Evolutionary conservation across 2,329 filamentous ascomycete genomes (phyloP), one percentile per base, ranked within the genome.

Genomic region (Nigrospora osmanthi): DNA sequence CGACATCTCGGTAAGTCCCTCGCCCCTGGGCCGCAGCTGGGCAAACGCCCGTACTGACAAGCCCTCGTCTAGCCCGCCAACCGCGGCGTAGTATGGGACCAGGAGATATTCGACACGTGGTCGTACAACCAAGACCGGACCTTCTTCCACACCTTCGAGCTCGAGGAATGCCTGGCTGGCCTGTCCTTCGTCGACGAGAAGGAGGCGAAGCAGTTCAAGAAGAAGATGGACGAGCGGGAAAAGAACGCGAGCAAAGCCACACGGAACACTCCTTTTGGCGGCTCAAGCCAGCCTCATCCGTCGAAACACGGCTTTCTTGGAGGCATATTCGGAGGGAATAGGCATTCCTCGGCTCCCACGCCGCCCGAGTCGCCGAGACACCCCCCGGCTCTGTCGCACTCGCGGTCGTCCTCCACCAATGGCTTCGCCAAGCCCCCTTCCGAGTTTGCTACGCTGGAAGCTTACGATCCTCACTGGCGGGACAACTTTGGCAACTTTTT

Each of bases 81-180:
- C 60, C 80, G 85, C 61, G 90, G 91, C 47, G 89, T 96, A 42
- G 85, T 96, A 58, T 96, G 89, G 89, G 90, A 95, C 59, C 91
- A 97, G 69, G 93, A 98, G 68, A 89, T 98, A 57, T 98, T 95
- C 69, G 91, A 98, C 56, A 83, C 82, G 42, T 97, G 95, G 75
- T 75, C 76, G 51, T 98, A 97, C 73, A 95, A 96, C 68, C 91
- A 96, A 61, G 93, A 98, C 64, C 84, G 93, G 49, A 91, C 88
- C 48, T 98, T 96, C 69, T 98, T 98, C 69, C 90, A 97, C 67
- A 89, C 88, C 6, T 98, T 98, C 62, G 93, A 98, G 69, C 78
- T 95, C 45, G 90, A 97, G 66, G 83, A 94, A 51, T 97, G 89
- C 58, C 71, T 94, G 49, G 93, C 89, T 6, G 93, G 84, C 1